These are phyloP conservation scores for Endotrypanum monterogeii DNA, from an alignment of 208 protist genomes.

Conservation along the genomic window DNA sequence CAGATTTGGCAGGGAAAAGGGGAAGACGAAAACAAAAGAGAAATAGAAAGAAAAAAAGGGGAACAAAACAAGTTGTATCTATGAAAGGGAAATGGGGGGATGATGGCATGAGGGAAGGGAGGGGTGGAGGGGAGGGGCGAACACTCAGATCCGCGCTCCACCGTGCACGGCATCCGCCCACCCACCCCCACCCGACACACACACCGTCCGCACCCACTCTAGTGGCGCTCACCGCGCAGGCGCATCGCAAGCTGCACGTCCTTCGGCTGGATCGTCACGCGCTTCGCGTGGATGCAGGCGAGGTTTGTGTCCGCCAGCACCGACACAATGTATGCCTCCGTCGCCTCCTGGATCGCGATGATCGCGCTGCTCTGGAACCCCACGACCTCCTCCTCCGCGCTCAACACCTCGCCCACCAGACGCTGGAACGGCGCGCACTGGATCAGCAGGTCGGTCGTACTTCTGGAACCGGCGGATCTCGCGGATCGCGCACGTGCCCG, in stretches of 20 bases:
- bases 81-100: too few relatives aligned
- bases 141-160: too few relatives aligned
- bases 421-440: slow-evolving; percentile 89
- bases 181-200: background rate
- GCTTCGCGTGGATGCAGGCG: slow-evolving; percentile 82
- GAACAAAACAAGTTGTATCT: too few relatives aligned
- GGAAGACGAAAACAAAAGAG: too few relatives aligned
- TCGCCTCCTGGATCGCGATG: slow-evolving; percentile 87
- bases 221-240: slow-evolving; percentile 20
- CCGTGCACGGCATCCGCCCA: too few relatives aligned
- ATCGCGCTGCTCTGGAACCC: slow-evolving; percentile 90
- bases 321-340: slow-evolving; percentile 91
- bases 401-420: slow-evolving; percentile 85
- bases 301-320: slow-evolving; percentile 92
- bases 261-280: slow-evolving; percentile 87
- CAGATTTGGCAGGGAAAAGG: too few relatives aligned
- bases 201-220: background rate
- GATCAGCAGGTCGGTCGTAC: slow-evolving; percentile 88
- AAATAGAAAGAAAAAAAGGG: too few relatives aligned
- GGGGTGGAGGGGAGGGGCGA: background rate
- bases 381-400: slow-evolving; percentile 75
- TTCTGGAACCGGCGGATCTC: slow-evolving; percentile 55
- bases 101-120: too few relatives aligned
- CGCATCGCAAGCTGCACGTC: slow-evolving; percentile 45
- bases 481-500: slow-evolving; percentile 46